These are phyloP conservation scores for Aspergillus latus DNA, from an alignment of 2,329 filamentous ascomycete genomes.

Conservation along the genomic window DNA sequence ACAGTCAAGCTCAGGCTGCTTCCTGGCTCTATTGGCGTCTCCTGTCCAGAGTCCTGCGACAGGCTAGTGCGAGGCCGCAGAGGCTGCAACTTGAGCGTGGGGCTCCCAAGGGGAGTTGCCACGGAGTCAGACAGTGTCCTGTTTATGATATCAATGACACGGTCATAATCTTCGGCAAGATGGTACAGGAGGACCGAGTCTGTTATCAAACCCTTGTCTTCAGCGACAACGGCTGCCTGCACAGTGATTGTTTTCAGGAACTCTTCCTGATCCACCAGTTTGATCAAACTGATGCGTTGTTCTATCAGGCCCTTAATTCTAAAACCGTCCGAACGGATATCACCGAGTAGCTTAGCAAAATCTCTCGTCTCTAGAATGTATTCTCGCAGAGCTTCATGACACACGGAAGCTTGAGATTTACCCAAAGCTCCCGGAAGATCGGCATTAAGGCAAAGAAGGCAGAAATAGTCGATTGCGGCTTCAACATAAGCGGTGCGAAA, in stretches of 20 bases:
- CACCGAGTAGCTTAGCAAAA: constrained; percentile 89
- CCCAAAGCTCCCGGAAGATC: constrained; percentile 75
- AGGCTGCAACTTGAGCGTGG: constrained; percentile 73
- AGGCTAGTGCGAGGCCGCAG: constrained; percentile 65
- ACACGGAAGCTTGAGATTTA: constrained; percentile 74
- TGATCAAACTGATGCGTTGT: constrained; percentile 77
- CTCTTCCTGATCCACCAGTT: constrained; percentile 73
- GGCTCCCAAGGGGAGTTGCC: constrained; percentile 79
- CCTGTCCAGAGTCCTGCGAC: constrained; percentile 36
- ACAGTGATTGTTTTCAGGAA: constrained; percentile 91
- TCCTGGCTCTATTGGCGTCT: constrained; percentile 42
- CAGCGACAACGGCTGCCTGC: constrained; percentile 86
- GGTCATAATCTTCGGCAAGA: constrained; percentile 91
- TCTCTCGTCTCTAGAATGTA: constrained; percentile 95
- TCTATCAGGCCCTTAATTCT: constrained; percentile 86
- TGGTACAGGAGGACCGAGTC: constrained; percentile 95
- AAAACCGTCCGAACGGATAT: constrained; percentile 81
- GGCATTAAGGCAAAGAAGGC: constrained; percentile 85
- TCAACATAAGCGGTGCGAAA: constrained; percentile 89
- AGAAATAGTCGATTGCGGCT: constrained; percentile 89
- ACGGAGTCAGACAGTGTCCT: constrained; percentile 87
- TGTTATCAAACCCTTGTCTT: constrained; percentile 89
- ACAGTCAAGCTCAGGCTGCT: constrained; percentile 62
- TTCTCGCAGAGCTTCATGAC: constrained; percentile 89
- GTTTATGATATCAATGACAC: constrained; percentile 86